Evolutionary conservation across 805 yeast species (phyloP).

Genomic region (Candida mattraensis): DNA sequence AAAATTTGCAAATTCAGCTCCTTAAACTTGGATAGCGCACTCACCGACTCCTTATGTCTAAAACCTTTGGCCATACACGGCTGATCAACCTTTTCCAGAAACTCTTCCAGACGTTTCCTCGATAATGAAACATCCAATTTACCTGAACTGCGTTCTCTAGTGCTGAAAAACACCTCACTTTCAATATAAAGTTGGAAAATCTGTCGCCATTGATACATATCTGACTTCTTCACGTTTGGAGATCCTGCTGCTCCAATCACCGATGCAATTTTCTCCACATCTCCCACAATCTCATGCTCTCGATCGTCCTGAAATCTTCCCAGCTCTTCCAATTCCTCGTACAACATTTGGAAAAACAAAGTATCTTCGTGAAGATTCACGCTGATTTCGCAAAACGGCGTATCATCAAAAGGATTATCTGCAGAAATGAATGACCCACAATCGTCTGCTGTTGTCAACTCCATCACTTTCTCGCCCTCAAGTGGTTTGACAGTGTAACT

Average conservation of each 20-base stretch:
- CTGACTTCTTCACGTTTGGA: constrained; percentile 46
- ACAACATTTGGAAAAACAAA: constrained; percentile 57
- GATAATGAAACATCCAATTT: constrained; percentile 48
- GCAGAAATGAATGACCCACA: constrained; percentile 18
- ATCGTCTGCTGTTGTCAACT: too few relatives aligned
- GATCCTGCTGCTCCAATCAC: constrained; percentile 39
- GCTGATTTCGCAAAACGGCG: constrained; percentile 22
- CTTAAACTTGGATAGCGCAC: constrained; percentile 50
- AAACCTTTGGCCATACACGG: constrained; percentile 41
- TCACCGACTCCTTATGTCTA: constrained; percentile 44
- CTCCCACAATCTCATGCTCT: constrained; percentile 41
- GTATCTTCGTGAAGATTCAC: constrained; percentile 54
- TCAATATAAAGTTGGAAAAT: constrained; percentile 66
- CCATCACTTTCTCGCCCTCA: constrained; percentile 1
- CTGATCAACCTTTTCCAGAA: constrained; percentile 40
- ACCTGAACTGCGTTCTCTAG: constrained; percentile 42
- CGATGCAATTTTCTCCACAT: constrained; percentile 44
- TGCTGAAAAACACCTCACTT: constrained; percentile 57
- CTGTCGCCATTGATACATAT: constrained; percentile 69
- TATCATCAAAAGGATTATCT: constrained; percentile 27
- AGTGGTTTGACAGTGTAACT: constrained; percentile 9
- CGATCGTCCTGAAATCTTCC: constrained; percentile 43
- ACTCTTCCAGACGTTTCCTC: constrained; percentile 42
- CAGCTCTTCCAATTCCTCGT: constrained; percentile 51
- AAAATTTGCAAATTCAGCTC: constrained; percentile 54